Conservation (phyloP, 345 rosid genomes). For the Euphorbia lathyris region DNA sequence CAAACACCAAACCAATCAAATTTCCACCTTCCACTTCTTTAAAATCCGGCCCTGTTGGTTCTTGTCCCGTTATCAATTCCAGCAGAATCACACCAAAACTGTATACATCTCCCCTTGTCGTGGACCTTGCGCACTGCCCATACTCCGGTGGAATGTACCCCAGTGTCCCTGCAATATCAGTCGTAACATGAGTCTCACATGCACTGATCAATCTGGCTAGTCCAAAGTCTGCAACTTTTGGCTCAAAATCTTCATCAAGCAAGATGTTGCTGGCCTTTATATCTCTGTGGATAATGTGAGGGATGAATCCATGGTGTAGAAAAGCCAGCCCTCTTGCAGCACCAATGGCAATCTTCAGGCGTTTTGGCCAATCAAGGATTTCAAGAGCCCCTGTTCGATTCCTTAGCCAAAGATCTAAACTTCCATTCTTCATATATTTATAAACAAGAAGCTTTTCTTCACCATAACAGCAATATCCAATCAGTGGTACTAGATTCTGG, state of each 20-base stretch:
- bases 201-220: slow-evolving; percentile 90
- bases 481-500: slow-evolving; percentile 73
- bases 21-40: slow-evolving; percentile 93
- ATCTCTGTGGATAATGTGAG: slow-evolving; percentile 92
- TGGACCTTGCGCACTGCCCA: slow-evolving; percentile 80
- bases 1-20: slow-evolving; percentile 79
- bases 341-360: slow-evolving; percentile 67
- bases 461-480: slow-evolving; percentile 74
- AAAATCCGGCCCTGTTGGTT: slow-evolving; percentile 92
- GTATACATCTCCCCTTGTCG: slow-evolving; percentile 80
- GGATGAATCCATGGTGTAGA: slow-evolving; percentile 78
- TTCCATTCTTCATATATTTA: slow-evolving; percentile 86
- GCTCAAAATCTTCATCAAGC: slow-evolving; percentile 63
- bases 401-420: slow-evolving; percentile 82
- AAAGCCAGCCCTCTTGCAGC: slow-evolving; percentile 83
- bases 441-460: slow-evolving; percentile 93
- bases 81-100: slow-evolving; percentile 87
- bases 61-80: slow-evolving; percentile 84
- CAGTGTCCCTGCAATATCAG: slow-evolving; percentile 75
- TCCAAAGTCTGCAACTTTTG: slow-evolving; percentile 90
- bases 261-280: slow-evolving; percentile 91
- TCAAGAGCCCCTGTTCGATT: slow-evolving; percentile 58
- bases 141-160: slow-evolving; percentile 97
- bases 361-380: slow-evolving; percentile 73
- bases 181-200: slow-evolving; percentile 85